Evolutionary conservation across 306 rosid genomes (phyloP).

Genomic region (Malus sylvestris): DNA sequence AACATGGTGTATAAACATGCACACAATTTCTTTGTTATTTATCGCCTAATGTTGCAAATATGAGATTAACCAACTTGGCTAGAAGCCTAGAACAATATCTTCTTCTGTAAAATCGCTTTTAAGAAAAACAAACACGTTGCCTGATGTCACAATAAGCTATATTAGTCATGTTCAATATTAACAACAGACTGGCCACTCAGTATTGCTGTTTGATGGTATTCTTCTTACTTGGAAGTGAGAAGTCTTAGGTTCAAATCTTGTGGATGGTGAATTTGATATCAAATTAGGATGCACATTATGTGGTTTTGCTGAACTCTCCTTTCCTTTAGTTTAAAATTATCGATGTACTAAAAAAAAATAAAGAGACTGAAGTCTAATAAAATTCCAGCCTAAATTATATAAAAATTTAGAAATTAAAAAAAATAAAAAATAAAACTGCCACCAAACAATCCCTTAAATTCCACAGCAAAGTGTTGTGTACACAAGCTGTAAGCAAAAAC

Average conservation of each 20-base stretch:
- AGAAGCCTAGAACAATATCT: not conserved
- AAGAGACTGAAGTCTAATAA: not conserved
- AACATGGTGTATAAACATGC: not conserved
- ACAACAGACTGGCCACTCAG: too few species aligned
- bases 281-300: too few species aligned
- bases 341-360: too few species aligned
- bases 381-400: too few species aligned
- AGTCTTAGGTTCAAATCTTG: too few species aligned
- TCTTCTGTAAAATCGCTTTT: too few species aligned
- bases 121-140: too few species aligned
- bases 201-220: too few species aligned
- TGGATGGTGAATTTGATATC: too few species aligned
- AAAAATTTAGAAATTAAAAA: not conserved
- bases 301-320: fast-evolving
- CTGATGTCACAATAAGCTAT: too few species aligned
- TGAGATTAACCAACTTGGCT: not conserved
- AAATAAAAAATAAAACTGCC: not conserved
- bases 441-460: slow-evolving; percentile 12
- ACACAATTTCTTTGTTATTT: not conserved
- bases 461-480: not conserved
- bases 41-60: not conserved
- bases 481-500: slow-evolving; percentile 18
- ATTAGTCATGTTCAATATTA: not conserved
- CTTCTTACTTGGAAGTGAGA: too few species aligned
- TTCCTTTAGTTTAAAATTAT: too few species aligned